These are phyloP conservation scores for Coemansia asiatica DNA, from an alignment of 192 early-diverging fungal genomes.

Conservation along the genomic window DNA sequence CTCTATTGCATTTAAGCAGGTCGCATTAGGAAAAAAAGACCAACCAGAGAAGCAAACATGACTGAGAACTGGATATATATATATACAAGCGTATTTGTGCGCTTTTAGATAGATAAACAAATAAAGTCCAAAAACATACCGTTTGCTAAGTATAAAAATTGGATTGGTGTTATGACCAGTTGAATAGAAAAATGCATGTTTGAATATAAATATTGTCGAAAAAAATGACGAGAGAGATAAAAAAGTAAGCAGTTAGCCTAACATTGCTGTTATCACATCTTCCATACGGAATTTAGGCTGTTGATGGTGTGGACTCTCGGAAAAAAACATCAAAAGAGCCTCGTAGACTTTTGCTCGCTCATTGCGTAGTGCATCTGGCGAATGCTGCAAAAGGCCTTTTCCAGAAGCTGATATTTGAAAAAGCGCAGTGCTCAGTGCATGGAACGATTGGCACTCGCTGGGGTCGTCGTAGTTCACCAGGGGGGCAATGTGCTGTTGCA, in stretches of 20 bases:
- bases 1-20: no score
- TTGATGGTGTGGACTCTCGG: constrained; percentile 20
- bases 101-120: no score
- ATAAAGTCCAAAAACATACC: no score
- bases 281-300: constrained; percentile 37
- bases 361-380: constrained; percentile 19
- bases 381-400: not conserved
- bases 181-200: no score
- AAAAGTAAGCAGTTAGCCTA: constrained; percentile 3
- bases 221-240: constrained; percentile 3
- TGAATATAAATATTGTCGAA: constrained; percentile 3
- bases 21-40: no score
- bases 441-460: constrained; percentile 40
- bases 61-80: no score
- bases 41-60: no score
- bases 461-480: constrained; percentile 66
- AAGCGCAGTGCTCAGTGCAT: constrained; percentile 49
- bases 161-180: no score
- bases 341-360: constrained; percentile 36
- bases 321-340: constrained; percentile 41
- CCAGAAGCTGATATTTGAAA: constrained; percentile 26
- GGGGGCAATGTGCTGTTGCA: constrained; percentile 69
- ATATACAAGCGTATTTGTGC: no score
- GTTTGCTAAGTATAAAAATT: no score
- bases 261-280: constrained; percentile 10